Conservation (phyloP, 768 basidiomycete genomes). For the Phaffia australis region DNA sequence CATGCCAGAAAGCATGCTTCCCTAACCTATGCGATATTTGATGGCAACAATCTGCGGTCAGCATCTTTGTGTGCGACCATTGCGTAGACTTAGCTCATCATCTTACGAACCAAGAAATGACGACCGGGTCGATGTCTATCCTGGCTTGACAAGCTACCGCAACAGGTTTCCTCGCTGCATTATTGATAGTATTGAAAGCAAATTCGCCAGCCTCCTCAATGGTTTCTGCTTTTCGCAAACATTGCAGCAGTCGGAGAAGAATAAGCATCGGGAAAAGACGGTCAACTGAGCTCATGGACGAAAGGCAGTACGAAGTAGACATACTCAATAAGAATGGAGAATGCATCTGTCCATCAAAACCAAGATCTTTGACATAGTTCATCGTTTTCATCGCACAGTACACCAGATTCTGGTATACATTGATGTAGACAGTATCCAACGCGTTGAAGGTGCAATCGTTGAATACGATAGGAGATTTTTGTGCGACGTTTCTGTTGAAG, state of each 20-base stretch:
- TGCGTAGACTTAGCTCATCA: slow-evolving; percentile 2
- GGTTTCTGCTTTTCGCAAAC: slow-evolving; percentile 42
- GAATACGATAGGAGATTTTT: slow-evolving; percentile 53
- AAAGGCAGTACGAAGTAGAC: not conserved
- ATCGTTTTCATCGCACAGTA: slow-evolving; percentile 78
- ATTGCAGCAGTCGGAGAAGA: not conserved
- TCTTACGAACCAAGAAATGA: slow-evolving; percentile 51
- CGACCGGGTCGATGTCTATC: slow-evolving; percentile 45
- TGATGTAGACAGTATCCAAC: slow-evolving; percentile 53
- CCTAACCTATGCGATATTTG: too few species aligned
- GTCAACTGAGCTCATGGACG: not conserved
- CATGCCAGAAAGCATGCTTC: too few species aligned
- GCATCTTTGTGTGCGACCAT: slow-evolving; percentile 26
- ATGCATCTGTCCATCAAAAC: not conserved
- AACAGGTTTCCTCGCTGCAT: slow-evolving; percentile 42
- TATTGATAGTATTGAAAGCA: slow-evolving; percentile 47
- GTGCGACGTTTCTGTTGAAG: slow-evolving; percentile 5
- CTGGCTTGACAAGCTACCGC: slow-evolving; percentile 40
- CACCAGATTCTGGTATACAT: slow-evolving; percentile 77
- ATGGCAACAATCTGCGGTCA: too few species aligned
- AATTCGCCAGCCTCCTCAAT: slow-evolving; percentile 54
- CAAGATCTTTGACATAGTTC: slow-evolving; percentile 50
- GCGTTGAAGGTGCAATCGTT: slow-evolving; percentile 63
- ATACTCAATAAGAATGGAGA: slow-evolving; percentile 16
- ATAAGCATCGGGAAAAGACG: not conserved